phyloP scores from a whole-genome alignment of 768 basidiomycete genomes.

The Pholiota conissans region DNA sequence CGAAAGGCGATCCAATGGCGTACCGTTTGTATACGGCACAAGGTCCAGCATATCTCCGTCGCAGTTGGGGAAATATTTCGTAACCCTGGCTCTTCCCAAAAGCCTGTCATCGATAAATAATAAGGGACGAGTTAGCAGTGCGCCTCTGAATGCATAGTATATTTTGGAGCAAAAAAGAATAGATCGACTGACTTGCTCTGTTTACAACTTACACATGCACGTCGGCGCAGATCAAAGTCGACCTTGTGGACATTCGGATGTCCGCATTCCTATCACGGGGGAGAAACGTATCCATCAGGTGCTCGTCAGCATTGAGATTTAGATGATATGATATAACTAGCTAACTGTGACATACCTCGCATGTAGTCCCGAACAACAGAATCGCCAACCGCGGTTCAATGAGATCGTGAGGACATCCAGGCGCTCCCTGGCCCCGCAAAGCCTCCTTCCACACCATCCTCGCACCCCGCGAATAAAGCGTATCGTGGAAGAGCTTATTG shows the following conservation, averaged over 20 bases:
- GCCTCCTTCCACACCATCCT: conserved; percentile 25
- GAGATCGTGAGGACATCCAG: conserved; percentile 22
- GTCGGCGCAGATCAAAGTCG: conserved; percentile 25
- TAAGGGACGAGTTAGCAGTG: not conserved
- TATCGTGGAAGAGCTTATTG: conserved; percentile 20
- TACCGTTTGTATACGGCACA: conserved; percentile 33
- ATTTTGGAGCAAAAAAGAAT: too few relatives aligned
- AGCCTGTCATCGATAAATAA: conserved; percentile 20
- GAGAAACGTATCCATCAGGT: too few relatives aligned
- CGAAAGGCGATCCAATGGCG: not conserved
- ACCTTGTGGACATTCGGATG: conserved; percentile 15
- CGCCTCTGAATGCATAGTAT: too few relatives aligned
- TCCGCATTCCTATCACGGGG: conserved; percentile 9
- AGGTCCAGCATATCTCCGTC: conserved; percentile 23
- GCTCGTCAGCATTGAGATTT: not conserved
- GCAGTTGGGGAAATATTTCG: conserved; percentile 21
- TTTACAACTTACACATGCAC: conserved; percentile 27
- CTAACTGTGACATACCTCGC: conserved; percentile 14
- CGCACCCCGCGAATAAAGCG: conserved; percentile 15
- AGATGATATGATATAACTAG: not conserved
- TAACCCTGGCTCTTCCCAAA: conserved; percentile 24
- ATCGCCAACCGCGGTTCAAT: conserved; percentile 26
- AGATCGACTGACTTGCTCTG: conserved; percentile 22
- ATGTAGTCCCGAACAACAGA: conserved; percentile 23
- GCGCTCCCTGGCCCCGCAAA: conserved; percentile 14